Evolutionary conservation across 257 asterid genomes (phyloP).

Genomic region (Plantago elongata): DNA sequence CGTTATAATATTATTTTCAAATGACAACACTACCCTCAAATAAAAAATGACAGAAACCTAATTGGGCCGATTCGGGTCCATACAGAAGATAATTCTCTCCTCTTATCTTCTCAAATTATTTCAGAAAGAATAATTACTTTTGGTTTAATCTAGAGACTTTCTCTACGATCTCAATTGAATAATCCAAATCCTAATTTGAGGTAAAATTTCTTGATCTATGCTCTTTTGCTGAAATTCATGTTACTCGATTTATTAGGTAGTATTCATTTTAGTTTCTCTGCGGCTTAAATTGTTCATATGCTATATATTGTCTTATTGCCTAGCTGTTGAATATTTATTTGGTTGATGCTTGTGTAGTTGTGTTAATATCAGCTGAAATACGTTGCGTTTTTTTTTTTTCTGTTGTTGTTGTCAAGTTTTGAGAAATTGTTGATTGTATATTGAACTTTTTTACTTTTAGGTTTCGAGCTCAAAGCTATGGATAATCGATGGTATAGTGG

Average conservation of each 20-base stretch:
- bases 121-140: too few relatives aligned
- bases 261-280: not conserved
- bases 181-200: slow-evolving; percentile 14
- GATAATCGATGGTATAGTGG: slow-evolving; percentile 61
- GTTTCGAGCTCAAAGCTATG: slow-evolving; percentile 34
- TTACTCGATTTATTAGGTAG: not conserved
- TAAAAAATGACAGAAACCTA: too few relatives aligned
- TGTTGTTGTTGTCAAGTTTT: not conserved
- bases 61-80: too few relatives aligned
- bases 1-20: too few relatives aligned
- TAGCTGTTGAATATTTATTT: not conserved
- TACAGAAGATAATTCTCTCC: too few relatives aligned
- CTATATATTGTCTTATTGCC: not conserved
- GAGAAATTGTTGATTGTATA: slow-evolving; percentile 2
- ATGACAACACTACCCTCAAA: too few relatives aligned
- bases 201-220: slow-evolving; percentile 17
- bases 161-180: too few relatives aligned
- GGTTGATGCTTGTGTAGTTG: not conserved
- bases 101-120: too few relatives aligned
- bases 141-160: too few relatives aligned
- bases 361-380: not conserved
- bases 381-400: not conserved
- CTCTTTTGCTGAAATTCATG: not conserved
- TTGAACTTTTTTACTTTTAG: slow-evolving; percentile 17
- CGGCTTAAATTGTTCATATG: not conserved